A percentile compares a stretch with the other conserved stretches of the same genome.
phyloP scores from a whole-genome alignment of 1,139 yeast genomes.

The Debaryomyces sp. region DNA sequence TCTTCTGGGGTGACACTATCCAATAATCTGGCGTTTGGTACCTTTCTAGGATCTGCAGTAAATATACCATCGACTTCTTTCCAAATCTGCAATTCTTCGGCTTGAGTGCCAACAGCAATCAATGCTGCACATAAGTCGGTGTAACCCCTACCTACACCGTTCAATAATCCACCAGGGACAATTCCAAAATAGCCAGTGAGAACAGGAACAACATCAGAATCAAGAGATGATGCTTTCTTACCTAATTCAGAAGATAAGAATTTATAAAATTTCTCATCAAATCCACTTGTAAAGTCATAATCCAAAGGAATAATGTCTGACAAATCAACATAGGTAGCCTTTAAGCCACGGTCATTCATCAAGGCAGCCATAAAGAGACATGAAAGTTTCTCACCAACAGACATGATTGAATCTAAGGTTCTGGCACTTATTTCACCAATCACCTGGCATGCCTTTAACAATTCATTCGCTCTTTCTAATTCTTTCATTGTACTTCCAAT shows the following conservation, averaged over 20 bases:
- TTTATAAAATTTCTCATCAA: conserved; percentile 72
- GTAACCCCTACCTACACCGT: conserved; percentile 95
- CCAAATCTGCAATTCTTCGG: conserved; percentile 97
- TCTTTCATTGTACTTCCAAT: conserved; percentile 62
- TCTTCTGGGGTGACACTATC: conserved; percentile 96
- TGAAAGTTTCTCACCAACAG: conserved; percentile 90
- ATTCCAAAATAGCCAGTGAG: conserved; percentile 94
- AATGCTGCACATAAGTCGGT: conserved; percentile 97
- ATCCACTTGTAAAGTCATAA: conserved; percentile 51
- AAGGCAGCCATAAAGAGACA: conserved; percentile 87
- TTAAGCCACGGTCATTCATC: conserved; percentile 77
- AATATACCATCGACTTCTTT: conserved; percentile 98
- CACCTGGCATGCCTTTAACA: conserved; percentile 83
- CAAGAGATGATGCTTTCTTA: conserved; percentile 49
- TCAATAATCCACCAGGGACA: conserved; percentile 91
- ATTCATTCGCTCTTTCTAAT: conserved; percentile 64
- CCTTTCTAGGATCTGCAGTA: conserved; percentile 97
- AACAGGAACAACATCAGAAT: conserved; percentile 70
- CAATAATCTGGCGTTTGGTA: conserved; percentile 82
- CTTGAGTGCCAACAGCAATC: conserved; percentile 87
- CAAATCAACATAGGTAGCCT: conserved; percentile 78
- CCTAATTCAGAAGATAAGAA: conserved; percentile 64
- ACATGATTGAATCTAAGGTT: conserved; percentile 87
- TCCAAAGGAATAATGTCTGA: conserved; percentile 69
- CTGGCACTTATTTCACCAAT: conserved; percentile 91